phyloP scores from a whole-genome alignment of 2,329 filamentous ascomycete species.

The Pyrenochaeta sp. region DNA sequence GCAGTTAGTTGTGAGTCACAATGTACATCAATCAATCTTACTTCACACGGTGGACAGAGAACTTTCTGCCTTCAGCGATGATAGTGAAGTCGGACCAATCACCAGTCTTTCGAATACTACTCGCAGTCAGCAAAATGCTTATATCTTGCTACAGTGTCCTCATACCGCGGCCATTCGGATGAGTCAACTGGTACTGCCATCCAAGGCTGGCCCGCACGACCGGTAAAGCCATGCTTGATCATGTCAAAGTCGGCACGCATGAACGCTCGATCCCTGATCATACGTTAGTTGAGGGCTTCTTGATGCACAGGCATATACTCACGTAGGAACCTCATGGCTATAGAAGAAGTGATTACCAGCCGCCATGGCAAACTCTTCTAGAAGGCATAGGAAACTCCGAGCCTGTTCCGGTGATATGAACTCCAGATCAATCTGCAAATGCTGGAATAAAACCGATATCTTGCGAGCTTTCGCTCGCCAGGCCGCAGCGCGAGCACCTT shows the following conservation, averaged over 20 bases:
- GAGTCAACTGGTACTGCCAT: constrained; percentile 5
- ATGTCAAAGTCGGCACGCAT: constrained; percentile 20
- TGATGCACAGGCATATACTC: constrained; percentile 1
- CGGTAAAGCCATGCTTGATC: constrained; percentile 13
- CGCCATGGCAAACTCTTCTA: constrained; percentile 12
- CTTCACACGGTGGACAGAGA: constrained; percentile 29
- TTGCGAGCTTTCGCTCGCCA: constrained; percentile 21
- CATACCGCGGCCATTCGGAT: constrained; percentile 21
- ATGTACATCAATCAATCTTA: constrained; percentile 7
- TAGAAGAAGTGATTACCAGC: constrained; percentile 21
- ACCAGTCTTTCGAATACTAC: constrained; percentile 22
- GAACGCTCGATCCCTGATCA: constrained; percentile 7
- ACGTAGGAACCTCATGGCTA: constrained; percentile 17
- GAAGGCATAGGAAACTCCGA: constrained; percentile 10
- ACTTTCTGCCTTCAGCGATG: constrained; percentile 16
- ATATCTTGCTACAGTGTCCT: background rate
- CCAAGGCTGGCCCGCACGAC: constrained; percentile 3
- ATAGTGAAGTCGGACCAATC: constrained; percentile 33
- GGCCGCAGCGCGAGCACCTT: constrained; percentile 16
- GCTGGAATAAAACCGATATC: constrained; percentile 18
- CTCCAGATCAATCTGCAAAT: constrained; percentile 24
- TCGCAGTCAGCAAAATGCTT: background rate
- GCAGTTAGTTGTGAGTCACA: background rate
- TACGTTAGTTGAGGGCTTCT: background rate
- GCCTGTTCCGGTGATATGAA: constrained; percentile 16